These are phyloP conservation scores for Moringa oleifera DNA, from an alignment of 345 rosid species.

Conservation along the genomic window DNA sequence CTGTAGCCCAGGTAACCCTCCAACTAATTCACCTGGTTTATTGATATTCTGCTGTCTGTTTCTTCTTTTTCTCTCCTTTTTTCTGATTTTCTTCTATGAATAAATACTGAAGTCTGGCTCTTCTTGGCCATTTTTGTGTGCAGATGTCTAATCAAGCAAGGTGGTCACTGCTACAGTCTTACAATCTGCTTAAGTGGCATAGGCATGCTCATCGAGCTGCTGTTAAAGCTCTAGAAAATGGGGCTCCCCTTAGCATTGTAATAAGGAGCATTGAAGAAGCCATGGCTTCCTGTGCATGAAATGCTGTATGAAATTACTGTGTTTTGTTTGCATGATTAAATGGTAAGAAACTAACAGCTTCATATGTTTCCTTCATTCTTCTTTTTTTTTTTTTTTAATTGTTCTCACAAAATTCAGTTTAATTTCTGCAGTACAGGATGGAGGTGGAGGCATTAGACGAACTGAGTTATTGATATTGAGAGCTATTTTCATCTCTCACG, in stretches of 20 bases:
- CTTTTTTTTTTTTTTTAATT: no score
- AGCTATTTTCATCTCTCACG: no score
- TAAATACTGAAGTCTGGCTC: background rate
- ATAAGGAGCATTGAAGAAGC: slow-evolving; percentile 80
- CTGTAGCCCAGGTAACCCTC: slow-evolving; percentile 58
- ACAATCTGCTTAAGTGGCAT: slow-evolving; percentile 90
- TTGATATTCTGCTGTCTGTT: no score
- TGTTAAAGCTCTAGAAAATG: slow-evolving; percentile 75
- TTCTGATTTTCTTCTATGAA: background rate
- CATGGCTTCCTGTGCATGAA: slow-evolving; percentile 41
- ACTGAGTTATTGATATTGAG: no score
- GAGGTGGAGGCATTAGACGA: no score
- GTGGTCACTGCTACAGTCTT: slow-evolving; percentile 84
- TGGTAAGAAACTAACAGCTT: background rate
- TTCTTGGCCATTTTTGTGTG: slow-evolving; percentile 2
- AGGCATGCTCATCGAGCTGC: slow-evolving; percentile 71
- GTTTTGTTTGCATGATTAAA: background rate
- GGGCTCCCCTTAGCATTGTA: slow-evolving; percentile 66
- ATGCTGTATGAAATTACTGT: background rate
- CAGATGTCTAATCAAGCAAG: slow-evolving; percentile 99
- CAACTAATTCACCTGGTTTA: background rate
- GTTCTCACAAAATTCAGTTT: no score
- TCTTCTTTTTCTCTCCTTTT: background rate
- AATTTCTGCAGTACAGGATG: no score
- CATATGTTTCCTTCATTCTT: no score